Evolutionary conservation across 352 stramenopile species (phyloP), one percentile per base, ranked within the genome.

Genomic region (Phytophthora sojae): DNA sequence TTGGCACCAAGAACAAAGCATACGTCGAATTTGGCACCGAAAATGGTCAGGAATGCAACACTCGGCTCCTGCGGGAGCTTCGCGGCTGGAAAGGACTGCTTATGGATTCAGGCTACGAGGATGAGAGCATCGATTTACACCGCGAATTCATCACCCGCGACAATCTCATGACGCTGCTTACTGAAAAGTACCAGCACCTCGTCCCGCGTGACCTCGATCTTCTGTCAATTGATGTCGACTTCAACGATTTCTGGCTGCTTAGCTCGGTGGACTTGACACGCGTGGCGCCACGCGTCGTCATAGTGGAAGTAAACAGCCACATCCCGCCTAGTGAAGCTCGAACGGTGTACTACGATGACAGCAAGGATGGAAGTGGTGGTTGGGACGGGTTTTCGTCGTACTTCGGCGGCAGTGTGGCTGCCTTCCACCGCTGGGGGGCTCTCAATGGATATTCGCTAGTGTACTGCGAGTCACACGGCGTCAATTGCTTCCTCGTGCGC

Each of bases 231-330:
- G 86, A 92, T 55, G 82, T 93, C 30, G 82, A 93, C 29, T 94
- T 94, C 54, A 93, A 92, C 53, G 85, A 92, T 58, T 94, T 85
- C 62, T 92, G 83, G 83, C 63, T 94, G 56, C 68, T 92, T 4
- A 53, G 79, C n/a, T 81, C 85, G 9, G 56, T 93, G 3, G 81
- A 91, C 50, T 58, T 79, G 25, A 50, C 52, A 1, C 54, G 45
- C 0, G 89, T 91, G 35, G 71, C 76, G 5, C 85, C 85, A 0
- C 76, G 83, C 15, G 85, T 92, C 35, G 58, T 94, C 19, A 57
- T 92, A 23, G 77, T 91, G 23, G 85, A 92, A 54, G 72, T 86
- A 64, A 93, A 93, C 62, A 80, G 74, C 45, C 85, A 94, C 50
- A 75, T 92, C 11, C 62, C 77, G 25, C 52, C 81, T 6, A 60